phyloP scores from a whole-genome alignment of 805 yeast genomes.

The Hanseniaspora pseudoguilliermondii region DNA sequence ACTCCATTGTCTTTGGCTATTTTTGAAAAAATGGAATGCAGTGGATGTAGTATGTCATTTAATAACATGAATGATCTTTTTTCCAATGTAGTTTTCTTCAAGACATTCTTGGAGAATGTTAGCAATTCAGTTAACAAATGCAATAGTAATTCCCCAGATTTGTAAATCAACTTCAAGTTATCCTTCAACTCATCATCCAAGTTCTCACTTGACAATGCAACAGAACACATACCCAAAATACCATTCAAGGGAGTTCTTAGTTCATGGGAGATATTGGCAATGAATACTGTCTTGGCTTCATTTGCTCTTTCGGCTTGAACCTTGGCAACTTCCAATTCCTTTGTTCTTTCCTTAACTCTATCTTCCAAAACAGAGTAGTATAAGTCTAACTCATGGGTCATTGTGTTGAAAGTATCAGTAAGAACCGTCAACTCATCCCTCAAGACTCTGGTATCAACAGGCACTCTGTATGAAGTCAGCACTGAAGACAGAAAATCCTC shows the following conservation, averaged over 20 bases:
- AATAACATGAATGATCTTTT: slow-evolving; percentile 60
- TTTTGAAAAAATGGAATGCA: slow-evolving; percentile 72
- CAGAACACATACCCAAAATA: slow-evolving; percentile 87
- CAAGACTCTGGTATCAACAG: slow-evolving; percentile 39
- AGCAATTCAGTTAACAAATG: slow-evolving; percentile 83
- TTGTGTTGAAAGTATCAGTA: slow-evolving; percentile 76
- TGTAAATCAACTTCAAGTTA: slow-evolving; percentile 66
- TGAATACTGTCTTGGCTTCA: slow-evolving; percentile 88
- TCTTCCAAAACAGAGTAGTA: slow-evolving; percentile 81
- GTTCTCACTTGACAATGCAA: slow-evolving; percentile 69
- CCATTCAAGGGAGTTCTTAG: slow-evolving; percentile 92
- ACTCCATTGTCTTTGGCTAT: slow-evolving; percentile 69
- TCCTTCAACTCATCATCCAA: slow-evolving; percentile 57
- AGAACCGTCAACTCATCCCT: slow-evolving; percentile 80
- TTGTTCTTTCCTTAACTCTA: slow-evolving; percentile 73
- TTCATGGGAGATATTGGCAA: slow-evolving; percentile 88
- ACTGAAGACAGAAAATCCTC: slow-evolving; percentile 25
- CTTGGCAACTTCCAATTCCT: slow-evolving; percentile 77
- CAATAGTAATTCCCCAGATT: slow-evolving; percentile 80
- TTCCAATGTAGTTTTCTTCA: slow-evolving; percentile 72
- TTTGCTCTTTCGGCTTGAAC: slow-evolving; percentile 88
- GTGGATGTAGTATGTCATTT: slow-evolving; percentile 73
- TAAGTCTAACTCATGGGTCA: slow-evolving; percentile 75
- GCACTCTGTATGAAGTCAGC: slow-evolving; percentile 32
- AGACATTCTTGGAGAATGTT: slow-evolving; percentile 80